Base-by-base conservation (phyloP, 2,329 filamentous ascomycete species). In the Didymella pomorum region DNA sequence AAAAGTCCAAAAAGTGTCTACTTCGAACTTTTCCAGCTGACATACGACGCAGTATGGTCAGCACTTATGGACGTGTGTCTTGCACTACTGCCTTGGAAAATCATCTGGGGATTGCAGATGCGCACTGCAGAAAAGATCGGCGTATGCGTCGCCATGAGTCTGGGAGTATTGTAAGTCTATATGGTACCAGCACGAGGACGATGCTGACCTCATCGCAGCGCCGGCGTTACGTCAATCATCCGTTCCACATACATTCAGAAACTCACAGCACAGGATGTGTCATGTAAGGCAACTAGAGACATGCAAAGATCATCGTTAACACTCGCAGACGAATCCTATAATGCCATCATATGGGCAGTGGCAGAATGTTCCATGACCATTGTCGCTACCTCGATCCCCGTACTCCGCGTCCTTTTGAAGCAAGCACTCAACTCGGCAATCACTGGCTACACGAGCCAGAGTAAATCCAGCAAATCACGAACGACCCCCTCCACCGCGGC, bases 51-150 rank as follows among this genome's bases (percentile, higher is more conserved):
- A 62, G 60, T 55, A 45, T 63, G 58, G 58, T 60, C 60, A 25
- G 60, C 58, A 18, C 43, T 58, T n/a, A 63, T 63, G 58, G 60
- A 63, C 29, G 35, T 63, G 20, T 58, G 37, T 37, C 49, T 63
- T 28, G 58, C 60, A 29, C 3, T 63, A 2, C 37, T 63, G 16
- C 60, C 60, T 9, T 63, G 58, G 58, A 48, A 48, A 23, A 51
- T 63, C 20, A 21, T 63, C 10, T 58, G 58, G 60, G 46, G 46
- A 11, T 25, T 63, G 10, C 50, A 63, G 28, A 61, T 63, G 58
- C 58, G 58, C 11, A 35, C 33, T 3, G 41, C 49, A 18, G 60
- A 63, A 51, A 63, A 63, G 41, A 56, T 63, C 18, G 60, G 60
- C 48, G 60, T 61, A 39, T 46, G 58, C 21, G 18, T 61, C 9